These are phyloP conservation scores for Xerocomus potaroensis DNA, from an alignment of 768 basidiomycete genomes.

Conservation along the genomic window DNA sequence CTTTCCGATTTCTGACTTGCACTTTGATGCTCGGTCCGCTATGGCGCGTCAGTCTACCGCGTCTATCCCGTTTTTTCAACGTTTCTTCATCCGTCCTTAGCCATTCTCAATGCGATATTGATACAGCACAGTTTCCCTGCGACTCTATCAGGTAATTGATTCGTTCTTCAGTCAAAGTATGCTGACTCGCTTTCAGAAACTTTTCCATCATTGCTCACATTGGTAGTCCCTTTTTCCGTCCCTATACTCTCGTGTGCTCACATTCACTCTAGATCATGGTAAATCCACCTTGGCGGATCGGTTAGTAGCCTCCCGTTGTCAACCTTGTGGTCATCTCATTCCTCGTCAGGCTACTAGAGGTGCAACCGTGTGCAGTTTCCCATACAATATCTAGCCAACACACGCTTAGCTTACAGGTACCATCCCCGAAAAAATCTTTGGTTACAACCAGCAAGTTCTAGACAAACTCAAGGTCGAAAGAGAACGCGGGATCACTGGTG, in stretches of 20 bases:
- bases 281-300: conserved; percentile 93
- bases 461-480: conserved; percentile 97
- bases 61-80: conserved; percentile 25
- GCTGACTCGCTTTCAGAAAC: too few species aligned
- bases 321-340: background rate
- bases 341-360: conserved; percentile 66
- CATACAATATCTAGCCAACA: background rate
- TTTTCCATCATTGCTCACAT: conserved; percentile 98
- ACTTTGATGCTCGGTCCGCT: conserved; percentile 5
- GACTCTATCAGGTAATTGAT: conserved; percentile 63
- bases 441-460: conserved; percentile 78
- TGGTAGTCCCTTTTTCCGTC: conserved; percentile 38
- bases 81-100: conserved; percentile 23
- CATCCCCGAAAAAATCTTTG: conserved; percentile 59
- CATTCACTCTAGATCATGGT: conserved; percentile 68
- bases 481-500: conserved; percentile 94
- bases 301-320: conserved; percentile 34
- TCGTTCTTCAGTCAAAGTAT: background rate
- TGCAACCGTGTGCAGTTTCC: conserved; percentile 25
- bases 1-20: too few species aligned
- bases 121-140: conserved; percentile 62
- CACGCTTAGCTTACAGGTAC: conserved; percentile 77
- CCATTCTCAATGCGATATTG: conserved; percentile 33
- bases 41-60: conserved; percentile 24
- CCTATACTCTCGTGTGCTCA: conserved; percentile 2